phyloP scores from a whole-genome alignment of 1,284 basidiomycete genomes.

The Pseudozyma pruni region DNA sequence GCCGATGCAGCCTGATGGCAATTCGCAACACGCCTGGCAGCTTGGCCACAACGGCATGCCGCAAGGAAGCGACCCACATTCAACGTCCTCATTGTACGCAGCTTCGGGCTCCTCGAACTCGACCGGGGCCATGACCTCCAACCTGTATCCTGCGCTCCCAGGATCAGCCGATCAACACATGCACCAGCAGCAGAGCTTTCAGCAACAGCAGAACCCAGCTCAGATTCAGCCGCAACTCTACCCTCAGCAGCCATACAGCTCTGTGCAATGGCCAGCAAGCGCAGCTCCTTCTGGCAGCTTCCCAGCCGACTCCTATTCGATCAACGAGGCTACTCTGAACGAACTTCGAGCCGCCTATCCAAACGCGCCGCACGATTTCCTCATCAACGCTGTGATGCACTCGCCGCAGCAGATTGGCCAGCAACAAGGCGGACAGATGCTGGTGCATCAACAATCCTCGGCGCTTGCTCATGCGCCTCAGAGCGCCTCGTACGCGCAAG shows the following conservation, averaged over 20 bases:
- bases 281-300: constrained; percentile 1
- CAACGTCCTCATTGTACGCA: constrained; percentile 5
- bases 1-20: constrained; percentile 15
- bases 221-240: constrained; percentile 1
- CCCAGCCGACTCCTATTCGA: background rate
- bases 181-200: constrained; percentile 9
- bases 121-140: background rate
- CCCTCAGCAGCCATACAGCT: constrained; percentile 5
- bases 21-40: constrained; percentile 17
- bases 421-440: background rate
- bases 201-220: background rate
- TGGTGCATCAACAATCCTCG: constrained; percentile 3
- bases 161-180: background rate
- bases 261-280: background rate
- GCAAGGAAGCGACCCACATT: background rate
- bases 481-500: background rate
- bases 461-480: background rate
- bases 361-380: constrained; percentile 2
- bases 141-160: background rate
- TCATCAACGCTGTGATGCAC: constrained; percentile 11
- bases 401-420: background rate
- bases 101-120: constrained; percentile 6
- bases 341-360: constrained; percentile 10
- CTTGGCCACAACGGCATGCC: constrained; percentile 9
- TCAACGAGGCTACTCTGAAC: constrained; percentile 10